Conservation (phyloP, 257 asterid species). For the Ehretia macrophylla region DNA sequence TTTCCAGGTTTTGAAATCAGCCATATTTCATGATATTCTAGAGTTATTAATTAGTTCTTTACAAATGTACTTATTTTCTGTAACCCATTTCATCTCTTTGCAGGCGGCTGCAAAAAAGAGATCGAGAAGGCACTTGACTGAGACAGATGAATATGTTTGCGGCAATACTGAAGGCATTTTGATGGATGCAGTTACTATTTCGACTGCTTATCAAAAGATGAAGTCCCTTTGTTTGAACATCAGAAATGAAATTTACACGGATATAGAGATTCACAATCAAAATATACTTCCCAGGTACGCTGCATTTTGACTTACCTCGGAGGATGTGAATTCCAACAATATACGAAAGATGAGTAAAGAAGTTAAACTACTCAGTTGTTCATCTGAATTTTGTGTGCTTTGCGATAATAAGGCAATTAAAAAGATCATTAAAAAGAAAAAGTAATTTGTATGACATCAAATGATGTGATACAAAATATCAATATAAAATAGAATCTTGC, state of each 20-base stretch:
- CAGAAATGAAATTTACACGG: conserved; percentile 43
- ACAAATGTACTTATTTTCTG: conserved; percentile 5
- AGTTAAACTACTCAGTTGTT: background rate
- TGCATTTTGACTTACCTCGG: background rate
- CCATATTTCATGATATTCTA: conserved; percentile 1
- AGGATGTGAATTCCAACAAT: background rate
- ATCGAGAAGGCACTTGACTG: conserved; percentile 46
- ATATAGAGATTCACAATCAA: conserved; percentile 47
- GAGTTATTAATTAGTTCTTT: conserved; percentile 5
- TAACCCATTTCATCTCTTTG: conserved; percentile 3
- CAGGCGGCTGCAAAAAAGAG: conserved; percentile 56
- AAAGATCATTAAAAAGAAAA: too few species aligned
- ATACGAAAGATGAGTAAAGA: background rate
- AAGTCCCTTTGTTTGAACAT: conserved; percentile 40
- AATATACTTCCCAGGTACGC: conserved; percentile 48
- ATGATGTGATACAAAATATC: background rate
- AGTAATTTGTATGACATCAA: background rate
- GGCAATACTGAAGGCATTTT: conserved; percentile 41
- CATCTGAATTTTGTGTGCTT: background rate
- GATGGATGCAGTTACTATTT: conserved; percentile 36
- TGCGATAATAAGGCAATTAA: too few species aligned
- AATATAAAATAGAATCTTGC: too few species aligned
- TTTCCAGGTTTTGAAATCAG: conserved; percentile 34
- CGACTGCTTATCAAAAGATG: conserved; percentile 47
- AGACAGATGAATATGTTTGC: conserved; percentile 51